phyloP scores from a whole-genome alignment of 2,329 filamentous ascomycete genomes.

The Apiospora aurea region DNA sequence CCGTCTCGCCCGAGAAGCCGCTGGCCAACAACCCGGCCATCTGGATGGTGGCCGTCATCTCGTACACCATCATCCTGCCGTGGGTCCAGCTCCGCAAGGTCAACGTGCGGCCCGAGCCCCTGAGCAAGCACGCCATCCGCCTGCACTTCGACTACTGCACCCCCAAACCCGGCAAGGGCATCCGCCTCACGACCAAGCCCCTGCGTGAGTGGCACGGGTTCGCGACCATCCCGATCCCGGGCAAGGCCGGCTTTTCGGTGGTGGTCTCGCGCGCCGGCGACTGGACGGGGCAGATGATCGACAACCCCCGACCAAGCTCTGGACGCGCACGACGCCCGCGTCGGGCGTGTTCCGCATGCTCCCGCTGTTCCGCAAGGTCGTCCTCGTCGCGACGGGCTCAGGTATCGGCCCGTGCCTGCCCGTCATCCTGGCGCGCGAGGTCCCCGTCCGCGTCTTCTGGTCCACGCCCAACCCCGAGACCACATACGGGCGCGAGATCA shows the following conservation, averaged over 20 bases:
- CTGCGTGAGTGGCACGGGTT: slow-evolving; percentile 69
- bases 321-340: slow-evolving; percentile 65
- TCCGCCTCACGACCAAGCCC: slow-evolving; percentile 60
- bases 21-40: slow-evolving; percentile 53
- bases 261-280: slow-evolving; percentile 70
- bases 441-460: slow-evolving; percentile 45
- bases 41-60: slow-evolving; percentile 66
- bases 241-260: slow-evolving; percentile 56
- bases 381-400: slow-evolving; percentile 69
- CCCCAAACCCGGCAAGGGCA: slow-evolving; percentile 55
- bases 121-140: slow-evolving; percentile 68
- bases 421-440: slow-evolving; percentile 54
- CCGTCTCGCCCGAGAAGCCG: slow-evolving; percentile 37
- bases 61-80: slow-evolving; percentile 63
- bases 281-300: slow-evolving; percentile 66
- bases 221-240: slow-evolving; percentile 62
- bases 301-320: slow-evolving; percentile 61
- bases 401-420: slow-evolving; percentile 69
- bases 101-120: slow-evolving; percentile 59
- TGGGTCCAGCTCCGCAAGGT: slow-evolving; percentile 69
- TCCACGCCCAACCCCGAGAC: slow-evolving; percentile 42
- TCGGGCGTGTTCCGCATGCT: slow-evolving; percentile 66
- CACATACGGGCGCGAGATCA: slow-evolving; percentile 43
- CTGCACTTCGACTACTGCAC: slow-evolving; percentile 63
- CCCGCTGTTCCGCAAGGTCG: slow-evolving; percentile 60